A percentile compares a stretch with the other conserved stretches of the same genome.
These are phyloP conservation scores for Naumovozyma dairenensis DNA, from an alignment of 805 yeast genomes.

Conservation along the genomic window DNA sequence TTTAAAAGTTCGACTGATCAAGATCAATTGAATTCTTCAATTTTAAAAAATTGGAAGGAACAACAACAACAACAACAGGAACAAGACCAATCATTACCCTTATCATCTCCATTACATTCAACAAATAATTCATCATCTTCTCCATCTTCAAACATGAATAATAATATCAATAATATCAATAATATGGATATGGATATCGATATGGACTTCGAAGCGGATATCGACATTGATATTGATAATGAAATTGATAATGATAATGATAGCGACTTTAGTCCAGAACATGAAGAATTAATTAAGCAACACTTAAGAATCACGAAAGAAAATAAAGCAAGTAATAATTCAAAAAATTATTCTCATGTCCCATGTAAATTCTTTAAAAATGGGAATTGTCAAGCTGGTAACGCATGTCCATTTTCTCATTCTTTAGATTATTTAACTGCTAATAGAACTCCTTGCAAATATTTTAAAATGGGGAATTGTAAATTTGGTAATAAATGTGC, in stretches of 20 bases:
- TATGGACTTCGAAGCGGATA: too few species aligned
- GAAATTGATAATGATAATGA: too few species aligned
- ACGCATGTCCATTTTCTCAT: conserved; percentile 85
- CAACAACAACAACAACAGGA: too few species aligned
- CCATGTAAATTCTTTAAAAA: conserved; percentile 92
- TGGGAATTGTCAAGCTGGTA: conserved; percentile 93
- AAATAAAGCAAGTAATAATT: conserved; percentile 10
- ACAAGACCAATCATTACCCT: too few species aligned
- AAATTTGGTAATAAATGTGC: conserved; percentile 94
- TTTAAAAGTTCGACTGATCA: too few species aligned
- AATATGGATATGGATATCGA: too few species aligned
- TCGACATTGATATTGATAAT: too few species aligned
- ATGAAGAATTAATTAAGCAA: conserved; percentile 20
- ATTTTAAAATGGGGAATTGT: conserved; percentile 93
- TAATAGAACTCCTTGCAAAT: conserved; percentile 57
- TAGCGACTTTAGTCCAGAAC: conserved; percentile 16
- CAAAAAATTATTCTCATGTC: conserved; percentile 52
- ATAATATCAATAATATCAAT: too few species aligned
- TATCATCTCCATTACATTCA: too few species aligned
- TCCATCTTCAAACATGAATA: too few species aligned
- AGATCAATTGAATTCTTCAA: too few species aligned
- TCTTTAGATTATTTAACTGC: conserved; percentile 43
- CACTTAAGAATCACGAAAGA: conserved; percentile 21
- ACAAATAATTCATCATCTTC: background rate
- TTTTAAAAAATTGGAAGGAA: too few species aligned